A percentile compares a stretch with the other conserved stretches of the same genome.
Evolutionary conservation across 306 rosid genomes (phyloP).

Genomic region (Corylus heterophylla): DNA sequence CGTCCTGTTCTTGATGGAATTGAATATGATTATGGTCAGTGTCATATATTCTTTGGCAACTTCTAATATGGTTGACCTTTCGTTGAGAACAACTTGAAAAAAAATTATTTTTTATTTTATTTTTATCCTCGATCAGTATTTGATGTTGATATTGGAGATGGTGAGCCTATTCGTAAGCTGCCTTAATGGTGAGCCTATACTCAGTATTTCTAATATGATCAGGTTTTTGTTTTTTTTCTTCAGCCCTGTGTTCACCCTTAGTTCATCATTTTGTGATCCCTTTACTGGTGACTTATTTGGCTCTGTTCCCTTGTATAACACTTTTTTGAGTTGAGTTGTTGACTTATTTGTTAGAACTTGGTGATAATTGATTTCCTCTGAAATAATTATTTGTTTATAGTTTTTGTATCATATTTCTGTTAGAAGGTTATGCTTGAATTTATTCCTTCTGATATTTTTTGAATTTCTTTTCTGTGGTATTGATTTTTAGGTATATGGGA

Average conservation of each 20-base stretch:
- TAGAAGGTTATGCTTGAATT: not conserved
- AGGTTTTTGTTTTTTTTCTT: conserved; percentile 47
- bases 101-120: conserved; percentile 3
- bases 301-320: not conserved
- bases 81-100: conserved; percentile 3
- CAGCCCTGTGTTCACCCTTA: conserved; percentile 35
- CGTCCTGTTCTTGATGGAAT: conserved; percentile 67
- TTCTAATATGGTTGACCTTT: conserved; percentile 24
- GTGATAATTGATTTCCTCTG: not conserved
- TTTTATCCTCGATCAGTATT: conserved; percentile 54
- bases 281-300: conserved; percentile 58
- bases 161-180: conserved; percentile 86
- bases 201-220: conserved; percentile 44
- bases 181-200: conserved; percentile 37
- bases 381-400: not conserved
- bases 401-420: not conserved
- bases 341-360: not conserved
- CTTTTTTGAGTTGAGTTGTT: not conserved
- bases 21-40: conserved; percentile 85
- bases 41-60: conserved; percentile 22
- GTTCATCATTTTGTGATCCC: conserved; percentile 86
- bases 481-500: not conserved
- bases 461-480: not conserved
- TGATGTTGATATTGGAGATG: conserved; percentile 97
- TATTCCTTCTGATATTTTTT: not conserved